These are phyloP conservation scores for Solanum ossicruentum DNA, from an alignment of 257 asterid genomes.

Conservation along the genomic window DNA sequence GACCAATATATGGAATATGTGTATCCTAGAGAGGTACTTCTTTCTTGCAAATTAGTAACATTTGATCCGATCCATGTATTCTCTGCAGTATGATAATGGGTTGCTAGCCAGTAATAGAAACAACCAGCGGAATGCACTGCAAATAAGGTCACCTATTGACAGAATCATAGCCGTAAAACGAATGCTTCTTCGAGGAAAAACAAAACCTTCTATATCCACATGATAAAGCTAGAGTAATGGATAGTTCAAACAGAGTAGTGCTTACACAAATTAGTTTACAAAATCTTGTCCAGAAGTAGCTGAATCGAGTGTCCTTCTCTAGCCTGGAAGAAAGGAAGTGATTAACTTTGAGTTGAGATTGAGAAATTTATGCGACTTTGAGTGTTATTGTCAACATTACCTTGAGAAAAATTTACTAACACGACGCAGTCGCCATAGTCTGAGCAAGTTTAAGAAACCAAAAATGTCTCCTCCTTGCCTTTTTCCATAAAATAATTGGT, in stretches of 20 bases:
- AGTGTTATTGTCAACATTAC: slow-evolving; percentile 5
- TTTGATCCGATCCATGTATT: slow-evolving; percentile 72
- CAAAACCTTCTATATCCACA: neutral
- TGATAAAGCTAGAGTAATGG: neutral
- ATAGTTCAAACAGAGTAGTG: neutral
- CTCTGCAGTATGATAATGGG: slow-evolving; percentile 25
- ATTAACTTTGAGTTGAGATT: neutral
- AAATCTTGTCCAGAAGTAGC: slow-evolving; percentile 87
- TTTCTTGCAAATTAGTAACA: slow-evolving; percentile 41
- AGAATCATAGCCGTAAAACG: neutral
- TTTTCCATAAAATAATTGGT: slow-evolving; percentile 35
- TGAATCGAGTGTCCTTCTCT: slow-evolving; percentile 86
- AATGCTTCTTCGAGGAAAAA: neutral
- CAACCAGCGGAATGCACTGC: slow-evolving; percentile 81
- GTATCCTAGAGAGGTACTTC: slow-evolving; percentile 64
- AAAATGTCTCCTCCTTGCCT: slow-evolving; percentile 29
- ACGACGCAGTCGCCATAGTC: slow-evolving; percentile 91
- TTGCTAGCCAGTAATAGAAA: slow-evolving; percentile 79
- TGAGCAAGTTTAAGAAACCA: slow-evolving; percentile 84
- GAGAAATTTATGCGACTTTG: neutral
- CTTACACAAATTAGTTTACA: slow-evolving; percentile 54
- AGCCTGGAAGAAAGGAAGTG: slow-evolving; percentile 28
- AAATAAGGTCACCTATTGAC: slow-evolving; percentile 66
- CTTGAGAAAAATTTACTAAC: slow-evolving; percentile 82
- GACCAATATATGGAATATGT: slow-evolving; percentile 87